phyloP scores from a whole-genome alignment of 1,284 basidiomycete genomes.

The Malassezia furfur region DNA sequence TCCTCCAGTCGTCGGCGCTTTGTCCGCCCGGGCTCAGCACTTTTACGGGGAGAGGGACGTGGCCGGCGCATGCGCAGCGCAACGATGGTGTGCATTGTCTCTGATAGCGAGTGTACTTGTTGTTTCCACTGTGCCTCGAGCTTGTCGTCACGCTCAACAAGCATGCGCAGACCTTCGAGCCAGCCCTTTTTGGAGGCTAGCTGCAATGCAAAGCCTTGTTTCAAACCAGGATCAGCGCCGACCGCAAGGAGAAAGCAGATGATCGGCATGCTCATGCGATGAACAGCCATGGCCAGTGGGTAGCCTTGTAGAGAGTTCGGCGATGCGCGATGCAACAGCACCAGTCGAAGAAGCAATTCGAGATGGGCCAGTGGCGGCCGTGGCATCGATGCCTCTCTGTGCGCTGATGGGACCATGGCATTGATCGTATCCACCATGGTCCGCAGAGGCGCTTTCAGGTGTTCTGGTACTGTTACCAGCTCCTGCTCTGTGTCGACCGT shows the following conservation, averaged over 20 bases:
- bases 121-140: conserved; percentile 11
- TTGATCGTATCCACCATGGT: neutral
- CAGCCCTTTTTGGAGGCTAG: conserved; percentile 11
- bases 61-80: neutral
- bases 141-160: conserved; percentile 15
- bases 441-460: neutral
- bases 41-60: neutral
- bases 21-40: neutral
- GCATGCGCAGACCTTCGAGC: conserved; percentile 1
- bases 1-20: conserved; percentile 10
- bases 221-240: conserved; percentile 10
- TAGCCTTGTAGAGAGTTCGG: conserved; percentile 15
- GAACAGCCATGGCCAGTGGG: conserved; percentile 5
- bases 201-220: conserved; percentile 12
- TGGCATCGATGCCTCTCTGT: neutral
- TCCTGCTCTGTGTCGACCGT: neutral
- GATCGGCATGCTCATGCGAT: conserved; percentile 3
- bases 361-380: conserved; percentile 4
- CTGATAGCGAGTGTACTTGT: conserved; percentile 1
- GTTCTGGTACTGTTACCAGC: neutral
- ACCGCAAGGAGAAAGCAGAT: conserved; percentile 12
- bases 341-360: conserved; percentile 11
- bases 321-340: conserved; percentile 14
- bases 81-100: conserved; percentile 2
- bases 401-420: neutral